Base-by-base conservation (phyloP, 495 filamentous ascomycete species). In the Penicillium diatomitis region DNA sequence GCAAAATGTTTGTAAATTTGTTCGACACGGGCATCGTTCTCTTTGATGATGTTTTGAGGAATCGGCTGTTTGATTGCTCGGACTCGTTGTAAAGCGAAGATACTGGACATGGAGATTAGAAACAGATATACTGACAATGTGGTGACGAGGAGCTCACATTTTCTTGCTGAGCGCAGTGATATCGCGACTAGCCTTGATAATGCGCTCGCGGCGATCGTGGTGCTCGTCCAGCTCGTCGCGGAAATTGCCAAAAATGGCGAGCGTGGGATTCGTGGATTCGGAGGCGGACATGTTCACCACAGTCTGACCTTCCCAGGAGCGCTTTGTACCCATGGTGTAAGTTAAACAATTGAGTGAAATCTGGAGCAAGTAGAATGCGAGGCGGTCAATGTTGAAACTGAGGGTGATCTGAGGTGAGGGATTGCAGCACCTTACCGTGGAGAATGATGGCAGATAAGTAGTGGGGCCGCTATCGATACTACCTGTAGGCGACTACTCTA, bases 131-230 rank as follows among this genome's bases (percentile, higher is more conserved):
- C 12, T 43, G 27, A 48, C 49, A 51, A 47, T 20, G 5, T 3
- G 32, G 41, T 11, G 20, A 3, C 9, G 27, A 41, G 10, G 41
- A 33, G 39, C 38, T 46, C 67, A 95, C 92, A 96, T 94, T 74
- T 97, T 97, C 76, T 98, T 98, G 69, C 89, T 95, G 37, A 87
- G 63, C 0, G 87, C 90, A 6, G 94, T 98, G 51, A 97, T 84
- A 68, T 97, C 92, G 37, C 91, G 74, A 9, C 85, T 89, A 2
- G 81, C 81, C 68, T 96, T 97, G 50, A 91, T 87, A 47, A 96
- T 78, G 29, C 85, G 79, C 66, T 95, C 90, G 34, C 92, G 81
- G 8, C 91, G 82, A 67, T 96, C 94, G 54, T 98, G 87, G 61
- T 98, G 91, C 65, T 89, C 82, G 60, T 97, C 94, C 5, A 98